A percentile compares a stretch with the other conserved stretches of the same genome.
Conservation (phyloP, 805 yeast species). For the Metschnikowia hibisci region DNA sequence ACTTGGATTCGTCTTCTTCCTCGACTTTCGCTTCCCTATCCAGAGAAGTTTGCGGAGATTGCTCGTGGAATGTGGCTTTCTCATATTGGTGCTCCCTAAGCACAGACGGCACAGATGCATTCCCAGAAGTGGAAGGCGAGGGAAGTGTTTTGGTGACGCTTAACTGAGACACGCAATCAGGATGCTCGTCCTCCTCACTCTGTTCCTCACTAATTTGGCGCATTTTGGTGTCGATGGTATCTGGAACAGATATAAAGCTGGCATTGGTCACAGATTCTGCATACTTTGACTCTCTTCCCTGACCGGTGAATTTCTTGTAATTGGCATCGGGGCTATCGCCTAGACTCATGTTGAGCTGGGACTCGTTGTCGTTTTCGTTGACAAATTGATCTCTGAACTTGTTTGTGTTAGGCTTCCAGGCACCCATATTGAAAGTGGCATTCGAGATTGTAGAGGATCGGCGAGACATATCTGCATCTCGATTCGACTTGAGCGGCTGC, state of each 20-base stretch:
- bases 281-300: constrained; percentile 20
- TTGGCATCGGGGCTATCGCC: constrained; percentile 21
- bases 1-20: constrained; percentile 3
- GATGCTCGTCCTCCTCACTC: constrained; percentile 22
- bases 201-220: constrained; percentile 32
- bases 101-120: constrained; percentile 12
- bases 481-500: not conserved
- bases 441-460: constrained; percentile 30
- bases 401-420: constrained; percentile 58
- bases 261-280: constrained; percentile 15
- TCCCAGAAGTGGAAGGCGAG: constrained; percentile 3
- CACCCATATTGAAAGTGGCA: constrained; percentile 44
- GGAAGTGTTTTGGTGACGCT: constrained; percentile 4
- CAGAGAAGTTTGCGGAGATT: constrained; percentile 7
- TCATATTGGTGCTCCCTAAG: constrained; percentile 12
- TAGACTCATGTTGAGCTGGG: constrained; percentile 16
- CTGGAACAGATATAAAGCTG: constrained; percentile 33
- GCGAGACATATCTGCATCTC: constrained; percentile 17
- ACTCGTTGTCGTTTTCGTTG: constrained; percentile 40
- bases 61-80: constrained; percentile 13
- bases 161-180: constrained; percentile 11
- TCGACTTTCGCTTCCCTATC: constrained; percentile 3
- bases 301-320: constrained; percentile 33
- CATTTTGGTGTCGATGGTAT: constrained; percentile 35
- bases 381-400: constrained; percentile 48